Conservation (phyloP, 352 stramenopile species). For the Paralagenidium karlingii region DNA sequence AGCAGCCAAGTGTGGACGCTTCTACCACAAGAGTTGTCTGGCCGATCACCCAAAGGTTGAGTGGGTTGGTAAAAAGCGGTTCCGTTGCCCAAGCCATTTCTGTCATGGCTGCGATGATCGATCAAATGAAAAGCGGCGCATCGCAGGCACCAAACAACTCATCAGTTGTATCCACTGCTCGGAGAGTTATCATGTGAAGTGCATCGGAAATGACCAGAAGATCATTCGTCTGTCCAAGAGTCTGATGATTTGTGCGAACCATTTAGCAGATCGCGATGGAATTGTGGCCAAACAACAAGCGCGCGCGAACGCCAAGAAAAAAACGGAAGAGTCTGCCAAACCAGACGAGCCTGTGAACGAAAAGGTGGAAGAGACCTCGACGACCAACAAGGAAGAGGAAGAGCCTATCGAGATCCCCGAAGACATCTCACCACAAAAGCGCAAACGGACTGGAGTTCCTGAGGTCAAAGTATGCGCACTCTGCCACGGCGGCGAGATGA, state of each 20-base stretch:
- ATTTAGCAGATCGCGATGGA: constrained; percentile 32
- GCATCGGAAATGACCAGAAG: constrained; percentile 60
- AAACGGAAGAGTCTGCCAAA: neutral
- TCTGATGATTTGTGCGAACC: constrained; percentile 83
- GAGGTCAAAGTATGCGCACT: neutral
- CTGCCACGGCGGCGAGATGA: constrained; percentile 1
- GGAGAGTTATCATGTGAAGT: constrained; percentile 67
- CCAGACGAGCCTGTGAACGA: neutral
- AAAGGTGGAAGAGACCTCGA: neutral
- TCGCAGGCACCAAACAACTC: constrained; percentile 14
- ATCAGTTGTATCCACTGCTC: constrained; percentile 84
- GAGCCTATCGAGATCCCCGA: neutral
- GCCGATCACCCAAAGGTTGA: constrained; percentile 58
- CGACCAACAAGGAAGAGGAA: neutral
- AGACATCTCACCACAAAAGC: neutral
- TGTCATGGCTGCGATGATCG: constrained; percentile 50
- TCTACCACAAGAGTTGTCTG: constrained; percentile 87
- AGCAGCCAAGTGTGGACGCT: constrained; percentile 86
- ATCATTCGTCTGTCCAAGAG: constrained; percentile 75
- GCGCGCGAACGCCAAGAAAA: constrained; percentile 2
- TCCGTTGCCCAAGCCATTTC: constrained; percentile 85
- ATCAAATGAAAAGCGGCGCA: neutral
- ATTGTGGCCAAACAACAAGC: neutral
- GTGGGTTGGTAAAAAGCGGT: constrained; percentile 81
- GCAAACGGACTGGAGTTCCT: neutral